Base-by-base conservation (phyloP, 768 basidiomycete species). In the Auricularia sp. region DNA sequence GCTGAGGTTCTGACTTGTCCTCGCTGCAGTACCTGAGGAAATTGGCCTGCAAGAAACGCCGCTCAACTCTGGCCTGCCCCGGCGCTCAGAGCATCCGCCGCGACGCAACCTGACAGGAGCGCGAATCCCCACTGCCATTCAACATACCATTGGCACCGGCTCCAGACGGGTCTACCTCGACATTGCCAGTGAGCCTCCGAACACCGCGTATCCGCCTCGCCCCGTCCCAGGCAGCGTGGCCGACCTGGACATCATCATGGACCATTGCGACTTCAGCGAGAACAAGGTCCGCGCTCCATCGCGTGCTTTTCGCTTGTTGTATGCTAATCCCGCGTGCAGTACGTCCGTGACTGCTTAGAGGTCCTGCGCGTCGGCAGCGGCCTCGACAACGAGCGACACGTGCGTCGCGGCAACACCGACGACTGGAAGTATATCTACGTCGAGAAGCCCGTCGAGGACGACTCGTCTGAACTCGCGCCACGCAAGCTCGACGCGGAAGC, bases 281-380 rank as follows among this genome's bases (percentile, higher is more conserved):
- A 82, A 84, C 69, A 91, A 92, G 81, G 91, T 89, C 29, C 29
- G 62, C 51, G 75, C 67, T 35, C 2, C 44, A 6, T 36, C 29
- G 14, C 33, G 64, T 59, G 34, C 18, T 47, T 62, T 44, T 59
- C 10, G 39, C 2, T 24, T 64, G 45, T 47, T 16, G 47, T 62
- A 61, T 62, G 35, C 42, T 36, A 64, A 65, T 63, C 10, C 34
- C 67, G 64, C 63, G 63, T 36, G 54, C 72, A 97, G 91, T 95
- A 91, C 77, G 96, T 98, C n/a, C 87, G 96, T 47, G 97, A 98
- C 73, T 99, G 97, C 71, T 80, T 99, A 47, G 95, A 98, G 75
- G 87, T 96, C 56, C 82, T 99, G 34, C 85, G 96, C n/a, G 78
- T 94, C 13, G 96, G 95, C 3, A 92, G 83, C 6, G 90, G 92